Conservation (phyloP, 2,329 filamentous ascomycete genomes). For the Beauveria caledonica region DNA sequence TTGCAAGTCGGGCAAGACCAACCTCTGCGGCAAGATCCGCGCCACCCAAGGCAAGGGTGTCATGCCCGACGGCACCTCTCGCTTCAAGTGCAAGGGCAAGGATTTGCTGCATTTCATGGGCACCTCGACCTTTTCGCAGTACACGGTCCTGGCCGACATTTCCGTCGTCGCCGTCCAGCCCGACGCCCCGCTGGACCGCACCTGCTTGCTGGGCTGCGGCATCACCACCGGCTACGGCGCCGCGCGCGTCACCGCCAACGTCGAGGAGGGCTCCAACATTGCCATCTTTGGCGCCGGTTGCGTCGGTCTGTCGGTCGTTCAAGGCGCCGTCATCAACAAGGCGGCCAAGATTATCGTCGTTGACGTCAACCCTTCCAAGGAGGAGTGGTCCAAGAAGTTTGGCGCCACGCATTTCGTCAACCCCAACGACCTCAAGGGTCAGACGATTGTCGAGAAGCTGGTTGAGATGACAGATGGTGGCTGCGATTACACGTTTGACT, state of each 20-base stretch:
- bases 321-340: constrained; percentile 81
- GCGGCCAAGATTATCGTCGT: constrained; percentile 69
- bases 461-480: constrained; percentile 97
- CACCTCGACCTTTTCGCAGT: constrained; percentile 97
- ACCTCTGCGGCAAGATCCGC: constrained; percentile 97
- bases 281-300: constrained; percentile 94
- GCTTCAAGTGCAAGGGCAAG: constrained; percentile 92
- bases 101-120: constrained; percentile 99
- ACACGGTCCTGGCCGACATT: constrained; percentile 97
- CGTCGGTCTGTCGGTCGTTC: constrained; percentile 89
- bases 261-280: constrained; percentile 82
- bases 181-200: constrained; percentile 90
- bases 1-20: constrained; percentile 99
- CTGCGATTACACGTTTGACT: constrained; percentile 98
- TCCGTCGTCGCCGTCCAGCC: constrained; percentile 89
- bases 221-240: constrained; percentile 98
- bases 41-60: constrained; percentile 91
- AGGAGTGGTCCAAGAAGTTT: constrained; percentile 89
- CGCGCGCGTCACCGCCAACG: constrained; percentile 82
- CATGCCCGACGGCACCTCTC: constrained; percentile 93
- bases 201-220: constrained; percentile 91
- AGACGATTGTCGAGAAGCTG: constrained; percentile 84
- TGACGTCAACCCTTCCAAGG: constrained; percentile 77
- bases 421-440: constrained; percentile 67
- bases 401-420: constrained; percentile 97